Evolutionary conservation across 2,329 filamentous ascomycete genomes (phyloP), one percentile per base, ranked within the genome.

Genomic region (Verruconis gallopava): DNA sequence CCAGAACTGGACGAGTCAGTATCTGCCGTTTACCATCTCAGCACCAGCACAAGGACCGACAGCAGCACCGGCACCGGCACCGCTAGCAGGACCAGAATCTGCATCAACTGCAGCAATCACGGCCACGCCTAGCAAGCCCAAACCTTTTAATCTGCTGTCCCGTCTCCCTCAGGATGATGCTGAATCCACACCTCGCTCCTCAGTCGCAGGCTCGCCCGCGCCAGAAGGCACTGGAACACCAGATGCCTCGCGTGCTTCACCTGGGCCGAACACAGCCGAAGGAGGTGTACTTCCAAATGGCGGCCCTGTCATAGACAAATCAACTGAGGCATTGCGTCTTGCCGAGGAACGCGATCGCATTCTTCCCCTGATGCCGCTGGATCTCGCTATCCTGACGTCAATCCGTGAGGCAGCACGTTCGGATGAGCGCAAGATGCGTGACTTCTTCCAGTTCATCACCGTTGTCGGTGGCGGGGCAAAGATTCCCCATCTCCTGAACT

Each of bases 381-480:
- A 96, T 58, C 74, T 80, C 47, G 89, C 91, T 4, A 93, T 98
- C 52, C 72, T 95, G 46, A 86, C 83, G 13, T 88, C 80, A 38
- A 93, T 96, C 54, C 74, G 82, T 37, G 82, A 94, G 59, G 91
- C 85, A 5, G 81, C 85, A 40, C 81, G 81, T 48, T 81, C 81
- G 44, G 89, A 96, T 56, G 86, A 96, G 50, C 89, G 91, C 65
- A 93, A 93, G 61, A 77, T 89, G 48, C 81, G 85, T 41, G 91
- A 98, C 56, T 82, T 94, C 54, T 71, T 93, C 21, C 83, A 84
- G 28, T 82, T 82, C 37, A 89, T 94, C 63, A 91, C 94, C 81
- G 76, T 93, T 1, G 77, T 93, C 41, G 86, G 86, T 37, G 86
- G 88, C 21, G 85, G 84, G 2, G 78, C 82, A 48, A 84, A 91